Percentiles rank a stretch among this genome's conserved stretches.
Evolutionary conservation across 1,139 yeast species (phyloP).

Genomic region (Arxiozyma telluris): DNA sequence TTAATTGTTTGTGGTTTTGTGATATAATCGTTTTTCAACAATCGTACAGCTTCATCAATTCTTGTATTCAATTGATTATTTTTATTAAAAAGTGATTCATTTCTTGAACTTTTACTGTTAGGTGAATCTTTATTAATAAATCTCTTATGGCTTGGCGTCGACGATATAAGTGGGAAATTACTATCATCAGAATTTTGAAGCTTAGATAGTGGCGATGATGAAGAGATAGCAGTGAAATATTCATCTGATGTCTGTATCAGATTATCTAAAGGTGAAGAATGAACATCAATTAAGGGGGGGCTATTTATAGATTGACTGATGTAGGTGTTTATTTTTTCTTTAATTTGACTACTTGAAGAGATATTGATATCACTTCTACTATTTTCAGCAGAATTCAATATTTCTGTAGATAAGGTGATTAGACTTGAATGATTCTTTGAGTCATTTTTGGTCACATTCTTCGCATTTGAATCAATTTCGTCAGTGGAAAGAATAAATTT

Average conservation of each 20-base stretch:
- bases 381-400: not conserved
- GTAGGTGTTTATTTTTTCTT: not conserved
- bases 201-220: not conserved
- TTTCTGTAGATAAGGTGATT: conserved; percentile 1
- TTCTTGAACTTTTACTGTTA: not conserved
- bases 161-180: not conserved
- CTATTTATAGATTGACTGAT: not conserved
- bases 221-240: conserved; percentile 1
- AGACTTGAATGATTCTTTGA: conserved; percentile 1
- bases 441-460: not conserved
- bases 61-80: conserved; percentile 11
- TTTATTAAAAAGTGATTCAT: conserved; percentile 5
- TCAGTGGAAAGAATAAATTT: not conserved
- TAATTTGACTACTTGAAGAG: not conserved
- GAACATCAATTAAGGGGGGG: not conserved
- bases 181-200: not conserved
- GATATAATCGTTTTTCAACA: conserved; percentile 11
- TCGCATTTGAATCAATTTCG: not conserved
- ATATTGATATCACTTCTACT: not conserved
- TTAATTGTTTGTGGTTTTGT: not conserved
- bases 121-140: not conserved
- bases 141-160: not conserved
- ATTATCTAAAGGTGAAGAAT: not conserved
- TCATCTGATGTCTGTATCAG: conserved; percentile 1
- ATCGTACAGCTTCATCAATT: conserved; percentile 17